A percentile compares a stretch with the other conserved stretches of the same genome.
Conservation (phyloP, 176 grass and related monocot genomes). For the Canna indica region DNA sequence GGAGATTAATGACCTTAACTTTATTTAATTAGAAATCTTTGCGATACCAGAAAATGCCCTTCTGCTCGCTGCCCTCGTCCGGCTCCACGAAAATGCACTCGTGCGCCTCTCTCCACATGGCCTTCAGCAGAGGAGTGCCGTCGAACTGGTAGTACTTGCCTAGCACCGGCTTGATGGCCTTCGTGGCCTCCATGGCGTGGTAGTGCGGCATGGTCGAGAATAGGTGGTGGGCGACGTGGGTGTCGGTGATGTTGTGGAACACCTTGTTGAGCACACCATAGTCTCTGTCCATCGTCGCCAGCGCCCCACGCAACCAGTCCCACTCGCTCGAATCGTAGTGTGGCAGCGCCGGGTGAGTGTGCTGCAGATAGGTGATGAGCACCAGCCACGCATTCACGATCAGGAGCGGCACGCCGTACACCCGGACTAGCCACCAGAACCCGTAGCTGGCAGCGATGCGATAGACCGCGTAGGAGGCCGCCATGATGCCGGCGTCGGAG, state of each 20-base stretch:
- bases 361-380: conserved; percentile 15
- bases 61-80: not conserved
- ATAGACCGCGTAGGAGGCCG: not conserved
- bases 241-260: conserved; percentile 23
- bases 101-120: conserved; percentile 11
- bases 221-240: conserved; percentile 14
- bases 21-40: not conserved
- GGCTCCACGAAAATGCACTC: conserved; percentile 20
- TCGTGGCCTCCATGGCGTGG: conserved; percentile 18
- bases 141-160: conserved; percentile 22
- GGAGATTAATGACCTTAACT: not conserved
- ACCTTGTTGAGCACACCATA: conserved; percentile 19
- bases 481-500: conserved; percentile 9
- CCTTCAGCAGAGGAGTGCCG: conserved; percentile 9
- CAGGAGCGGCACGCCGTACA: conserved; percentile 18
- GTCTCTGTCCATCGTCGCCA: conserved; percentile 13
- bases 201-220: conserved; percentile 22
- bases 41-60: conserved; percentile 20
- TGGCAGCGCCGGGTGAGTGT: conserved; percentile 10
- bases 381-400: conserved; percentile 20
- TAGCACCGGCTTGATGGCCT: conserved; percentile 11
- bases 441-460: not conserved
- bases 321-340: conserved; percentile 18
- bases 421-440: conserved; percentile 12
- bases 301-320: conserved; percentile 19